Evolutionary conservation across 306 rosid genomes (phyloP), one percentile per base, ranked within the genome.

Genomic region (Fragaria vesca): DNA sequence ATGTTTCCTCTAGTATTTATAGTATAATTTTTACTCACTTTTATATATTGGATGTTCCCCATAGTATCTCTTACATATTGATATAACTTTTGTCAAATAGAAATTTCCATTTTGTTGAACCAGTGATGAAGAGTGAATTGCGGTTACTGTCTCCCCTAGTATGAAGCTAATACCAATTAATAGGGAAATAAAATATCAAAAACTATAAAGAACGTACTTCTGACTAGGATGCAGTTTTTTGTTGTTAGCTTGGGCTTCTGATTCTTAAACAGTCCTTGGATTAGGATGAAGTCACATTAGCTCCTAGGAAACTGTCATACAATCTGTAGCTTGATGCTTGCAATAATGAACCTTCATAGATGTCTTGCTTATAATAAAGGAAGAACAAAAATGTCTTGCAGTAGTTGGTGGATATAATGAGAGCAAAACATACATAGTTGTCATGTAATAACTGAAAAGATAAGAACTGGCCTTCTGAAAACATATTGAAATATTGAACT

Each of bases 371-470:
- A 20, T 17, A 18, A 18, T 54, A 20, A 54, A 54, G n/a, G 12
- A 54, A 57, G 9, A 57, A 57, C 32, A 21, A 9, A 57, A 9
- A 17, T 18, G 24, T 13, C 6, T 46, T 30, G 58, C 21, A 32
- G 69, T 30, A 55, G 11, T 79, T 65, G 17, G 68, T 42, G 55
- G 48, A 75, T 42, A 4, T 11, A 63, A 24, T 47, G 57, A 71
- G 34, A 51, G 11, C 12, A 26, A 60, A 60, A 26, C 66, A 60
- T 3, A 21, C 16, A 3, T 60, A 21, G 21, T 26, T 8, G 13
- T 24, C 67, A 28, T 48, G 11, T 26, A 45, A 45, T 63, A 26
- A 63, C 17, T 28, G 34, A 30, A 11, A 4, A 18, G 4, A 1
- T 21, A 9, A 54, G 61, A 48, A 60, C 12, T 52, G 20, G 8